Evolutionary conservation across 2,329 filamentous ascomycete species (phyloP).

Genomic region (Aphanocladium album): DNA sequence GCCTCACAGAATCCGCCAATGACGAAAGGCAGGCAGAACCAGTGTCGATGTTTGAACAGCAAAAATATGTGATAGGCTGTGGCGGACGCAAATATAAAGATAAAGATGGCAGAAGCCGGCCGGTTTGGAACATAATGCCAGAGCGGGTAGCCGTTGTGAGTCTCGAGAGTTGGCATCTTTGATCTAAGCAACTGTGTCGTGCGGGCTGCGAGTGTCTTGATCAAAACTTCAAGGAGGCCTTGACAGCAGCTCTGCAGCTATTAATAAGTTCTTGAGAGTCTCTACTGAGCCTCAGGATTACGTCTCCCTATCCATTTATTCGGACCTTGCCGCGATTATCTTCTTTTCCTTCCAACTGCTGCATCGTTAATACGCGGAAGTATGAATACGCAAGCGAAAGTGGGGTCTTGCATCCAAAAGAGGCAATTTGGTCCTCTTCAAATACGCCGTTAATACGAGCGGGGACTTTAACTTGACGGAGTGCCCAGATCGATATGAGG

Average conservation of each 20-base stretch:
- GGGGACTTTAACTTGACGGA: neutral
- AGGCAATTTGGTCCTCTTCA: neutral
- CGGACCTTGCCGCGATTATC: neutral
- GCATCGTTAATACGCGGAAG: neutral
- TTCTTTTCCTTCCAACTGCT: too few relatives aligned
- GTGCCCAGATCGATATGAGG: too few relatives aligned
- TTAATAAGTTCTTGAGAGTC: neutral
- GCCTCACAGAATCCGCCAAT: slow-evolving; percentile 41
- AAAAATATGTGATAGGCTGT: slow-evolving; percentile 37
- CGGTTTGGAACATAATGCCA: slow-evolving; percentile 36
- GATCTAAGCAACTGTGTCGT: slow-evolving; percentile 5
- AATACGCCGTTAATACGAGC: slow-evolving; percentile 3
- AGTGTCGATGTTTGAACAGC: slow-evolving; percentile 38
- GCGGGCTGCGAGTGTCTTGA: neutral
- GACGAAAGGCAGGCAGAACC: slow-evolving; percentile 45
- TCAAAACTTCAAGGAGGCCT: neutral
- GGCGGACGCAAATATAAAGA: slow-evolving; percentile 36
- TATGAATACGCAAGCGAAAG: neutral
- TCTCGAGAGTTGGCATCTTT: slow-evolving; percentile 20
- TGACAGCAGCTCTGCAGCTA: neutral
- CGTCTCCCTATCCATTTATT: neutral
- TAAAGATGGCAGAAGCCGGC: slow-evolving; percentile 40
- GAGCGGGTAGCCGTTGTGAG: slow-evolving; percentile 20
- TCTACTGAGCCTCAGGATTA: too few relatives aligned
- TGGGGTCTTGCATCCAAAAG: neutral